phyloP scores from a whole-genome alignment of 2,329 filamentous ascomycete genomes.

The Microdochium paspali region DNA sequence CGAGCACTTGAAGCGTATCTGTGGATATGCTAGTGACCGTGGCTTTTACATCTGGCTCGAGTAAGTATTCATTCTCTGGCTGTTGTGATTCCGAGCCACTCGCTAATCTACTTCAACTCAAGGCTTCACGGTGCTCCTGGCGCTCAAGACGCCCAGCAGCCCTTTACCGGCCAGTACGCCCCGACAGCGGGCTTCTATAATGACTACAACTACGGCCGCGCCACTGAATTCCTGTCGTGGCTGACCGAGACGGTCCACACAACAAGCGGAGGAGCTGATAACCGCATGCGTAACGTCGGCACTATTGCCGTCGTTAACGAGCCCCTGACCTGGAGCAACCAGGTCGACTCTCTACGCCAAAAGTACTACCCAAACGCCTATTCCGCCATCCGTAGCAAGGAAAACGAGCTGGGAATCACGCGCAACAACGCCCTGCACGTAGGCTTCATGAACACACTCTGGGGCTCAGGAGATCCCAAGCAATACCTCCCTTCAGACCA shows the following conservation, averaged over 20 bases:
- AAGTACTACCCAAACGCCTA: slow-evolving; percentile 37
- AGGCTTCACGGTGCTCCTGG: slow-evolving; percentile 34
- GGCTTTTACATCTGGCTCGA: slow-evolving; percentile 40
- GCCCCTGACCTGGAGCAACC: slow-evolving; percentile 29
- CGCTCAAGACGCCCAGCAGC: slow-evolving; percentile 28
- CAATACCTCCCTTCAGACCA: slow-evolving; percentile 25
- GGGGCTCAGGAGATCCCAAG: slow-evolving; percentile 46
- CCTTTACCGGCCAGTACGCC: slow-evolving; percentile 28
- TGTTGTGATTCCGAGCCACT: too few species aligned
- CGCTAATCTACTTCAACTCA: background rate
- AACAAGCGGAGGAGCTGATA: slow-evolving; percentile 14
- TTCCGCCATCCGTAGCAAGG: slow-evolving; percentile 36
- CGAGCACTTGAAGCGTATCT: slow-evolving; percentile 30
- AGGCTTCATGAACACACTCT: slow-evolving; percentile 36
- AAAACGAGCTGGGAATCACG: slow-evolving; percentile 31
- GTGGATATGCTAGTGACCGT: slow-evolving; percentile 30
- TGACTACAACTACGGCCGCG: slow-evolving; percentile 45
- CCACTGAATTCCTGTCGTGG: slow-evolving; percentile 44
- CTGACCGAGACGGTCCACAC: slow-evolving; percentile 41
- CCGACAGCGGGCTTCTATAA: slow-evolving; percentile 41
- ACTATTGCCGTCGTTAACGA: slow-evolving; percentile 53
- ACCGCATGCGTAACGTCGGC: slow-evolving; percentile 42
- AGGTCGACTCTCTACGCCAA: slow-evolving; percentile 21
- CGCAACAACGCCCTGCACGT: slow-evolving; percentile 39
- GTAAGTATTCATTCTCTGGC: background rate